phyloP scores from a whole-genome alignment of 495 filamentous ascomycete genomes.

The Lophiostoma macrostomum region DNA sequence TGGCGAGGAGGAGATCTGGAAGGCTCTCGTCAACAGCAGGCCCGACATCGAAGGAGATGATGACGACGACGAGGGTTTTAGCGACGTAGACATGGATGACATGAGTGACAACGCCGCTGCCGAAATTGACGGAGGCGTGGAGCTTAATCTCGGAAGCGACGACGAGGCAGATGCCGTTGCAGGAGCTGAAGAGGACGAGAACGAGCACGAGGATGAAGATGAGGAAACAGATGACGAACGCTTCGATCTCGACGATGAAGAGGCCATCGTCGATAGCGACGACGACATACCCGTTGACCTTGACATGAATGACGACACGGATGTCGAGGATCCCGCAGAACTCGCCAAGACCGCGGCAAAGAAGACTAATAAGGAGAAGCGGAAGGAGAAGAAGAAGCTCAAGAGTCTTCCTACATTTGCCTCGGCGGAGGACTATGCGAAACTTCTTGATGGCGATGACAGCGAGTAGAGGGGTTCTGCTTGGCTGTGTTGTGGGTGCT shows the following conservation, averaged over 20 bases:
- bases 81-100: slow-evolving; percentile 59
- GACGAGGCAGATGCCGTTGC: slow-evolving; percentile 23
- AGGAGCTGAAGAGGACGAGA: slow-evolving; percentile 28
- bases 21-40: slow-evolving; percentile 76
- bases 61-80: slow-evolving; percentile 28
- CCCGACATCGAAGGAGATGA: slow-evolving; percentile 67
- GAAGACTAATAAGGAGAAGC: slow-evolving; percentile 23
- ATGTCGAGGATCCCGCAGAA: slow-evolving; percentile 43
- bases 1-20: slow-evolving; percentile 79
- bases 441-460: slow-evolving; percentile 72
- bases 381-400: slow-evolving; percentile 62
- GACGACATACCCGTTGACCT: slow-evolving; percentile 37
- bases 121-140: slow-evolving; percentile 52
- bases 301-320: slow-evolving; percentile 37
- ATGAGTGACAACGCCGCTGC: slow-evolving; percentile 48
- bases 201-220: slow-evolving; percentile 32
- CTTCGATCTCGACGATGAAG: slow-evolving; percentile 47
- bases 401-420: slow-evolving; percentile 90
- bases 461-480: slow-evolving; percentile 44
- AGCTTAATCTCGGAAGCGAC: slow-evolving; percentile 48
- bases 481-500: not conserved
- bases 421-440: slow-evolving; percentile 87
- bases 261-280: slow-evolving; percentile 39
- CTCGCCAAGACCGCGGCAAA: slow-evolving; percentile 31
- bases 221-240: slow-evolving; percentile 43